Evolutionary conservation across 768 basidiomycete species (phyloP).

Genomic region (Cystobasidium onofrii): DNA sequence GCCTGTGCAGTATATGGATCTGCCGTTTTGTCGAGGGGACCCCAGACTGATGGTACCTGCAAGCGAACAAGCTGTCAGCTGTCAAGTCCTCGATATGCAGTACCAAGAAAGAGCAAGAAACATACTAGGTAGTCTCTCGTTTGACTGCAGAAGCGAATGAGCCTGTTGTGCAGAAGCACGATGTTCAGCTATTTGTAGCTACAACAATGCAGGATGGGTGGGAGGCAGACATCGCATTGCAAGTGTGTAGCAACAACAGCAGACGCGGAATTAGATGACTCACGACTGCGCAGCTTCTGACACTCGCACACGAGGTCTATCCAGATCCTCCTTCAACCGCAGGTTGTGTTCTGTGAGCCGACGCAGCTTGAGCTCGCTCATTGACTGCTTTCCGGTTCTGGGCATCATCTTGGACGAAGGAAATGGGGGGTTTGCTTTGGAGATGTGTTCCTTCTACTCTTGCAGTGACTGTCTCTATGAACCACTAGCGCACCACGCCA

Average conservation of each 20-base stretch:
- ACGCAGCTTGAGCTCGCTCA: constrained; percentile 94
- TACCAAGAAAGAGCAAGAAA: constrained; percentile 37
- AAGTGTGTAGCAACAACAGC: neutral
- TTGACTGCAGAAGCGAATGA: constrained; percentile 88
- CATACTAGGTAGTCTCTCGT: constrained; percentile 81
- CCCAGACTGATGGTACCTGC: constrained; percentile 94
- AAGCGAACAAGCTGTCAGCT: neutral
- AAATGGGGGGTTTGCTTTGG: neutral
- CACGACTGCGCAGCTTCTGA: constrained; percentile 85
- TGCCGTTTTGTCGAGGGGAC: constrained; percentile 78
- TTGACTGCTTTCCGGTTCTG: constrained; percentile 63
- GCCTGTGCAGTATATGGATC: constrained; percentile 81
- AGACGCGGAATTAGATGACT: constrained; percentile 41
- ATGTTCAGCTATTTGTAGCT: neutral
- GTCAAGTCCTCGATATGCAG: neutral
- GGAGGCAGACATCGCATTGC: too few species aligned
- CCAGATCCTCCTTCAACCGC: constrained; percentile 77
- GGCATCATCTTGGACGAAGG: constrained; percentile 20
- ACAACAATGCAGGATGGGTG: neutral
- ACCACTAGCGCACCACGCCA: too few species aligned
- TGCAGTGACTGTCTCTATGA: neutral
- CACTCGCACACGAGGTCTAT: constrained; percentile 76
- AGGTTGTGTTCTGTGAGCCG: constrained; percentile 89
- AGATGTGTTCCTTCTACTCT: neutral
- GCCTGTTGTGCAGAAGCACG: constrained; percentile 49